Evolutionary conservation across 495 filamentous ascomycete species (phyloP), one percentile per base, ranked within the genome.

Genomic region (Aspergillus nidulans): DNA sequence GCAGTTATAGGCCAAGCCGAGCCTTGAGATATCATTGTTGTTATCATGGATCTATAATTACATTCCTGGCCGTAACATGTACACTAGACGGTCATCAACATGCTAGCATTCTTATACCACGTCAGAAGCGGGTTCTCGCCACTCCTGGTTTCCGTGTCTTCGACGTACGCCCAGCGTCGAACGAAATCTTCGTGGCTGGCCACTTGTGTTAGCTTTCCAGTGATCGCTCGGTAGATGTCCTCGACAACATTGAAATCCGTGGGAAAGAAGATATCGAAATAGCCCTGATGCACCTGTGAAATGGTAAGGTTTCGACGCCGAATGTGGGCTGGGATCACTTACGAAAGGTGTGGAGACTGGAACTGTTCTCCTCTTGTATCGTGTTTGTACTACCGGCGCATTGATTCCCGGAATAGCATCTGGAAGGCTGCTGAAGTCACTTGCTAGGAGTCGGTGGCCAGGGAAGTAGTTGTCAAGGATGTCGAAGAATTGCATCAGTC

Each of bases 251-350:
- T 77, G 70, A 97, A 99, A 66, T 99, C 85, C 12, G 92, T 97
- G 0, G 94, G 94, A 73, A 99, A 99, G 63, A 99, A 83, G 68
- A 99, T 97, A 69, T 97, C 95, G 62, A 99, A 99, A 70, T 95
- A 96, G 12, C 94, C 95, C 75, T 99, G 95, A 59, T 96, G 90
- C 16, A 97, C 90, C 90, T 95, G 58, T 15, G n/a, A 47, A 63
- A 34, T 70, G n/a, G 61, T 48, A 13, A 53, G 34, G 16, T 10
- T 44, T 20, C 3, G 10, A 6, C 19, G 20, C 7, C 16, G 18
- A 4, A 15, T 0, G 6, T 12, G 15, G 15, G 26, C n/a, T 6
- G 13, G 30, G 24, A 16, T 28, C 5, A 74, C 87, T 72, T 78
- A 96, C 94, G 72, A 94, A 85, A 30, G 92, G 92, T 12, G 95